Percentiles rank a stretch among this genome's conserved stretches.
Evolutionary conservation across 352 stramenopile genomes (phyloP).

Genomic region (Thalassiosira oceanica): DNA sequence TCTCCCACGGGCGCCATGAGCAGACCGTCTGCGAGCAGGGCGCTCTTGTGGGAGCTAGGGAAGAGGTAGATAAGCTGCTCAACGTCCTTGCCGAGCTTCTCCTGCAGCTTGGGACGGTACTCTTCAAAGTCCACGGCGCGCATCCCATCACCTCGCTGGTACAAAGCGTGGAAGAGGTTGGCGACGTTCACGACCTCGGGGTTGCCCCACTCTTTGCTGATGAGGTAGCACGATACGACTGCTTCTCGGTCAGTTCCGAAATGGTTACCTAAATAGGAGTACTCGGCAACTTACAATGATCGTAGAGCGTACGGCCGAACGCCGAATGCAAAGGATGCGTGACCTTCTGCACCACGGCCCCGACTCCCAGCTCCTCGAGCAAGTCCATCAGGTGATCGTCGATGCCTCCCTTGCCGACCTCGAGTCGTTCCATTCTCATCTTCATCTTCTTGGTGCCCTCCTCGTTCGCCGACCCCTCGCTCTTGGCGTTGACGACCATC

Average conservation of each 20-base stretch:
- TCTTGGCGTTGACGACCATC: constrained; percentile 22
- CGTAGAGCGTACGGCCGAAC: constrained; percentile 17
- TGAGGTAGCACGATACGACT: constrained; percentile 17
- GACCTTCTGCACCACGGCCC: constrained; percentile 11
- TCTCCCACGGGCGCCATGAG: constrained; percentile 14
- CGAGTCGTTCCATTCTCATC: constrained; percentile 9
- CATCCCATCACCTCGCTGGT: constrained; percentile 25
- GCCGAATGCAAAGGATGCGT: constrained; percentile 23
- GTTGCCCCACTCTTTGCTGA: constrained; percentile 22
- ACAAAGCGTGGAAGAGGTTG: constrained; percentile 19
- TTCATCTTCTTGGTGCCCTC: constrained; percentile 11
- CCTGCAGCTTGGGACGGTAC: constrained; percentile 16
- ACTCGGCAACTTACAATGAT: no score
- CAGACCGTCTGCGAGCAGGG: not conserved
- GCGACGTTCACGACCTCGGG: constrained; percentile 3
- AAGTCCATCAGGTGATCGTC: constrained; percentile 12
- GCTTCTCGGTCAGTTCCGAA: no score
- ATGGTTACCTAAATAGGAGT: no score
- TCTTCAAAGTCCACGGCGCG: constrained; percentile 21
- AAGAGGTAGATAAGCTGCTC: constrained; percentile 25
- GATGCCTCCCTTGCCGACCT: constrained; percentile 5
- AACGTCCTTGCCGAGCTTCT: constrained; percentile 18
- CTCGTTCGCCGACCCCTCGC: not conserved
- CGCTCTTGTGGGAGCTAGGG: constrained; percentile 14
- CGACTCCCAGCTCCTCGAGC: constrained; percentile 12